phyloP scores from a whole-genome alignment of 2,329 filamentous ascomycete genomes.

The Akanthomyces dipterigenus region DNA sequence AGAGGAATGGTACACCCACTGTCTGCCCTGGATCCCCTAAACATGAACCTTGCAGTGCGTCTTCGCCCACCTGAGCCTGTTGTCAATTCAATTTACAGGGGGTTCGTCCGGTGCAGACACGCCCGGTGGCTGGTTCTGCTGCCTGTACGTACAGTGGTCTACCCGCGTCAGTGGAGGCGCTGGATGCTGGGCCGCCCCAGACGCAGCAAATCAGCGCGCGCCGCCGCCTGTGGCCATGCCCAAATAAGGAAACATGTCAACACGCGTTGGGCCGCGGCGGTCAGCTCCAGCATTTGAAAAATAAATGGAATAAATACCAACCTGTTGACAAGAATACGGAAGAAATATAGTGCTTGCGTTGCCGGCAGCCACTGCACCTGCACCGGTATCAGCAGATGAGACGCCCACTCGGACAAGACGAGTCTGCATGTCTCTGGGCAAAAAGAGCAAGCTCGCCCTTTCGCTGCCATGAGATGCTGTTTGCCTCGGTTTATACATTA shows the following conservation, averaged over 20 bases:
- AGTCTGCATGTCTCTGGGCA: too few relatives aligned
- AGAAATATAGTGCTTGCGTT: background rate
- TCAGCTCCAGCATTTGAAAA: background rate
- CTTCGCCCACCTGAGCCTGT: background rate
- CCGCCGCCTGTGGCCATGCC: constrained; percentile 2
- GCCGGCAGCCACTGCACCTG: background rate
- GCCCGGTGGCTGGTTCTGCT: too few relatives aligned
- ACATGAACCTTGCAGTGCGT: background rate
- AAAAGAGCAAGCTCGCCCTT: too few relatives aligned
- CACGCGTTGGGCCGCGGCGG: constrained; percentile 5
- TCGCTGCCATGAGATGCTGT: too few relatives aligned
- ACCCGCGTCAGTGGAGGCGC: constrained; percentile 2
- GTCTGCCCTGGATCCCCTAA: background rate
- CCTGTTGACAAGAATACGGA: too few relatives aligned
- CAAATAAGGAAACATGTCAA: constrained; percentile 11
- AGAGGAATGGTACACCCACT: background rate
- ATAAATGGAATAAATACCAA: too few relatives aligned
- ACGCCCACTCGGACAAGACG: too few relatives aligned
- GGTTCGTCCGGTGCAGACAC: background rate
- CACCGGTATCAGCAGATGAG: too few relatives aligned
- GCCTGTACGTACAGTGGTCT: too few relatives aligned
- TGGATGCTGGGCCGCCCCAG: background rate
- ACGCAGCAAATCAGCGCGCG: constrained; percentile 5
- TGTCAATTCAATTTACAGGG: background rate
- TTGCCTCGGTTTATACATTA: too few relatives aligned